These are phyloP conservation scores for Boletales sp. DNA, from an alignment of 768 basidiomycete species.

Conservation along the genomic window DNA sequence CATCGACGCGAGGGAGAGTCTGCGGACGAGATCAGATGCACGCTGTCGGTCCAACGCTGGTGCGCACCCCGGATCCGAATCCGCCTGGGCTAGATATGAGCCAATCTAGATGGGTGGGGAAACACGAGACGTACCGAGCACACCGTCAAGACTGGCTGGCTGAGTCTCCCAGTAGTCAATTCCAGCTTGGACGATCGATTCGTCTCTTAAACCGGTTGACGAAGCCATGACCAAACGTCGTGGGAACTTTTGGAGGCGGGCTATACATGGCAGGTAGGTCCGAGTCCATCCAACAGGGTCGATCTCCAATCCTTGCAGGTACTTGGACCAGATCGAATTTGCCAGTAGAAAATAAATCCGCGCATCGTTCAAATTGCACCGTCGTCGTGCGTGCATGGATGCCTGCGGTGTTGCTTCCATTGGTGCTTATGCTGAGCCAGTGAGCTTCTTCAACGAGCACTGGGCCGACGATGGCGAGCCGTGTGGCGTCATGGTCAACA, in stretches of 20 bases:
- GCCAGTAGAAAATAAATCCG: too few relatives aligned
- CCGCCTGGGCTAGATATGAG: conserved; percentile 37
- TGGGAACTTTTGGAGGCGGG: background rate
- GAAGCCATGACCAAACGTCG: background rate
- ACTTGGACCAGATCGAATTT: too few relatives aligned
- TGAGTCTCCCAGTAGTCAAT: conserved; percentile 85
- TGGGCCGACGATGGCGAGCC: too few relatives aligned
- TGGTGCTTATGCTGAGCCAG: too few relatives aligned
- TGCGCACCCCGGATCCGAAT: conserved; percentile 51
- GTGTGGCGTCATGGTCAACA: too few relatives aligned
- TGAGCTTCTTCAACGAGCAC: too few relatives aligned
- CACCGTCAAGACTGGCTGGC: conserved; percentile 81
- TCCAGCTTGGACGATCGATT: conserved; percentile 68
- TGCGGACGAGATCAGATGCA: conserved; percentile 25
- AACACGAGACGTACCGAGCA: conserved; percentile 55
- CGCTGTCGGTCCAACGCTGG: background rate
- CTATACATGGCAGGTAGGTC: too few relatives aligned
- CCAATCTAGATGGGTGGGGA: background rate
- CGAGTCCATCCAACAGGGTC: too few relatives aligned
- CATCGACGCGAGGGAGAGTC: conserved; percentile 88
- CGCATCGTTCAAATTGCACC: too few relatives aligned
- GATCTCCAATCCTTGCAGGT: too few relatives aligned
- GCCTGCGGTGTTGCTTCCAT: too few relatives aligned
- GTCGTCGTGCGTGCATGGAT: too few relatives aligned
- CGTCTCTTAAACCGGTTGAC: conserved; percentile 22